Percentiles rank a stretch among this genome's conserved stretches.
These are phyloP conservation scores for Aspergillus costaricaensis DNA, from an alignment of 2,329 filamentous ascomycete species.

Conservation along the genomic window DNA sequence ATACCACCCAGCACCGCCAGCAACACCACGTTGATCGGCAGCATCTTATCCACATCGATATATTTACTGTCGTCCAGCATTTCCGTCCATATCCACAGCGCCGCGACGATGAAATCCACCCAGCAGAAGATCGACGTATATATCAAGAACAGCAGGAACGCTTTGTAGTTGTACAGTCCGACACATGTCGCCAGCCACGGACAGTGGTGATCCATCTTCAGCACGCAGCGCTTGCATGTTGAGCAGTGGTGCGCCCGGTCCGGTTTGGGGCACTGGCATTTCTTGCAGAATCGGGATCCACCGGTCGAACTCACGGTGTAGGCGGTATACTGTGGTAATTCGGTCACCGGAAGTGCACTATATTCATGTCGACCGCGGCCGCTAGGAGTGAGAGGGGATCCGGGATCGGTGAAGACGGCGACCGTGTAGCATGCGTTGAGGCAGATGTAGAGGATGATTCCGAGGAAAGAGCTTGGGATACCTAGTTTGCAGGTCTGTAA, in stretches of 20 bases:
- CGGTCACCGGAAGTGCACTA: conserved; percentile 75
- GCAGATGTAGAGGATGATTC: conserved; percentile 71
- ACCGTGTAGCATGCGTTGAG: conserved; percentile 88
- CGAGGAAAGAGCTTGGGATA: conserved; percentile 59
- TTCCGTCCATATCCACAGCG: conserved; percentile 82
- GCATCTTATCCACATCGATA: conserved; percentile 63
- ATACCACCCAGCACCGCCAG: conserved; percentile 85
- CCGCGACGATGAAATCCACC: conserved; percentile 74
- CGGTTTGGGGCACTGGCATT: conserved; percentile 91
- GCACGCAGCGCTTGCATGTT: conserved; percentile 86
- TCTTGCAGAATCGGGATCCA: conserved; percentile 89
- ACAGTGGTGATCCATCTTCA: conserved; percentile 99
- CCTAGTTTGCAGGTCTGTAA: conserved; percentile 20
- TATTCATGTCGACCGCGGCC: conserved; percentile 55
- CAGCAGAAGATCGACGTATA: conserved; percentile 88
- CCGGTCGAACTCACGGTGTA: conserved; percentile 93
- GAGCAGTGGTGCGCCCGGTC: conserved; percentile 97
- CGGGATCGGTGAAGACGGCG: conserved; percentile 90
- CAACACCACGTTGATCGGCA: conserved; percentile 90
- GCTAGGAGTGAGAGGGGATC: conserved; percentile 56
- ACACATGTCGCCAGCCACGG: conserved; percentile 97
- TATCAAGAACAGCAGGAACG: conserved; percentile 87
- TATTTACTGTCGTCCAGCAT: conserved; percentile 70
- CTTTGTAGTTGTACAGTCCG: conserved; percentile 91
- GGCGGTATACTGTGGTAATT: conserved; percentile 64